phyloP scores from a whole-genome alignment of 2,329 filamentous ascomycete species.

The Septoria linicola region DNA sequence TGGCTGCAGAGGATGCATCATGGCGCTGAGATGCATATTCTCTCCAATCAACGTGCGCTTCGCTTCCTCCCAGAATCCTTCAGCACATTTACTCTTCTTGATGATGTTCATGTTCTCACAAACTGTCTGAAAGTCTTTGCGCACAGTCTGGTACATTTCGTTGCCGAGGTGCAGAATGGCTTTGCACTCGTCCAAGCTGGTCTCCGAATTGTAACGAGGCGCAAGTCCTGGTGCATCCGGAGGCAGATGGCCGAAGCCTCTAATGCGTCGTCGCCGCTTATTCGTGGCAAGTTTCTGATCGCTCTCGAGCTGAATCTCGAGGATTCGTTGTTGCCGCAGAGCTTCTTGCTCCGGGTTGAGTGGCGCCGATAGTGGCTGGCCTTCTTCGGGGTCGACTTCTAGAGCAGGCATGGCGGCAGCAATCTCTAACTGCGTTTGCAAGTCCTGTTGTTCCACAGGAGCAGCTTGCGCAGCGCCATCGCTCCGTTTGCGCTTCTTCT shows the following conservation, averaged over 20 bases:
- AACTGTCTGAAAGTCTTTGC: conserved; percentile 67
- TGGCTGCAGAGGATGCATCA: conserved; percentile 58
- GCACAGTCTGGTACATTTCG: conserved; percentile 61
- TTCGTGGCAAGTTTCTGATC: conserved; percentile 61
- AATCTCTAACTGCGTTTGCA: conserved; percentile 1
- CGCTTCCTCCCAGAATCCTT: conserved; percentile 69
- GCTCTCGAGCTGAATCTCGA: conserved; percentile 47
- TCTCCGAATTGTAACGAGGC: conserved; percentile 77
- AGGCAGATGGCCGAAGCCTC: conserved; percentile 66
- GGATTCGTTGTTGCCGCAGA: conserved; percentile 26
- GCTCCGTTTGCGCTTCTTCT: conserved; percentile 31
- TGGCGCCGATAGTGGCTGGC: conserved; percentile 10
- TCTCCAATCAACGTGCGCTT: conserved; percentile 67
- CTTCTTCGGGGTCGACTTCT: neutral
- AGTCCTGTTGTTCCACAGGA: neutral
- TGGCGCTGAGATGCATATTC: conserved; percentile 61
- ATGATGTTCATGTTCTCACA: conserved; percentile 66
- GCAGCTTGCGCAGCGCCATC: neutral
- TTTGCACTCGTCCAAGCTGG: conserved; percentile 76
- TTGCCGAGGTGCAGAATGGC: conserved; percentile 65
- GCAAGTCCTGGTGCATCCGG: conserved; percentile 63
- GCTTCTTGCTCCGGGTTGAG: conserved; percentile 25
- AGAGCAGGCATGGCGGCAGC: neutral
- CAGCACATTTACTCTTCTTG: conserved; percentile 74
- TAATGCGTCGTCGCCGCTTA: conserved; percentile 67